These are phyloP conservation scores for Pichia membranifaciens DNA, from an alignment of 805 yeast genomes.

Conservation along the genomic window DNA sequence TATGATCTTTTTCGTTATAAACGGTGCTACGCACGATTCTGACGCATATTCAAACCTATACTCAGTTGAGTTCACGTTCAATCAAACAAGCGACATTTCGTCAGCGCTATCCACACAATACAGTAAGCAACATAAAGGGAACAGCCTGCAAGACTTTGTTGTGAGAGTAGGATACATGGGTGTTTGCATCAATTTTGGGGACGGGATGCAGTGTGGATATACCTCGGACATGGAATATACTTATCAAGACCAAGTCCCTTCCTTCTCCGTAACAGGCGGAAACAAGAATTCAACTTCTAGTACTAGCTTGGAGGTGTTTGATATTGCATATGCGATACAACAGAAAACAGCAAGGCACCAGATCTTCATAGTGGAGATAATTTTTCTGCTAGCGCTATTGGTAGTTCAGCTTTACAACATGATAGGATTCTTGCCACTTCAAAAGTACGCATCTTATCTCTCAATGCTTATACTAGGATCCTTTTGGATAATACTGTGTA, in stretches of 20 bases:
- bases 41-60: constrained; percentile 11
- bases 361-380: constrained; percentile 13
- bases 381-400: constrained; percentile 8
- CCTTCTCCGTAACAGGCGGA: constrained; percentile 12
- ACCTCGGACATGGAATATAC: constrained; percentile 10
- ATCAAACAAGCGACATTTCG: constrained; percentile 12
- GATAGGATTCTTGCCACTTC: constrained; percentile 12
- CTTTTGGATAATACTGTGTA: constrained; percentile 7
- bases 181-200: constrained; percentile 14
- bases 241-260: constrained; percentile 11
- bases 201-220: constrained; percentile 13
- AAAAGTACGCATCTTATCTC: constrained; percentile 5
- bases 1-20: constrained; percentile 15
- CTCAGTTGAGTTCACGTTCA: constrained; percentile 10
- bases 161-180: constrained; percentile 16
- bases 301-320: constrained; percentile 12
- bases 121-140: constrained; percentile 10
- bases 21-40: constrained; percentile 15
- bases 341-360: constrained; percentile 10
- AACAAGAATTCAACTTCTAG: constrained; percentile 5
- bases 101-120: constrained; percentile 11
- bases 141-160: constrained; percentile 9
- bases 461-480: neutral
- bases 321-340: constrained; percentile 11
- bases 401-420: constrained; percentile 11